These are phyloP conservation scores for Ephemerocybe angulata DNA, from an alignment of 768 basidiomycete genomes.

Conservation along the genomic window DNA sequence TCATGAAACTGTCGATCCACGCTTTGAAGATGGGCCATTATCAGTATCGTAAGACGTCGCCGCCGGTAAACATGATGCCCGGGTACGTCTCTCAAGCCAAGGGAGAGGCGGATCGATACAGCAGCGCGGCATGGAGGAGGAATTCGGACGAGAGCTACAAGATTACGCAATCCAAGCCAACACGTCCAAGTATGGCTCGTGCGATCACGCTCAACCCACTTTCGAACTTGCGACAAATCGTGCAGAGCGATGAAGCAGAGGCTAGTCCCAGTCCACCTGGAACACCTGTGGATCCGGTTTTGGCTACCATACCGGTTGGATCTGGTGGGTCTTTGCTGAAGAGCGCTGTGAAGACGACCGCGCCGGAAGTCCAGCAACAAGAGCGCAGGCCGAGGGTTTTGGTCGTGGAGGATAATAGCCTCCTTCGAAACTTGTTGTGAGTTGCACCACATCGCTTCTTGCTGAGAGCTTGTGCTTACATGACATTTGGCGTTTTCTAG, in stretches of 20 bases:
- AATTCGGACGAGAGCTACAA: constrained; percentile 46
- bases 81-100: not conserved
- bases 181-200: constrained; percentile 51
- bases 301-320: constrained; percentile 51
- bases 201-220: constrained; percentile 46
- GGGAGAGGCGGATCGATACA: constrained; percentile 22
- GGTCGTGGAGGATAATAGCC: constrained; percentile 87
- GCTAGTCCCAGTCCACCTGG: not conserved
- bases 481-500: constrained; percentile 17
- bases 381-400: constrained; percentile 58
- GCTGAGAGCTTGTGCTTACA: not conserved
- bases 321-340: constrained; percentile 66
- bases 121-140: constrained; percentile 19
- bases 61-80: not conserved
- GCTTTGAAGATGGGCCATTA: constrained; percentile 44
- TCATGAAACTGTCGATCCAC: constrained; percentile 62
- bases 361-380: constrained; percentile 35
- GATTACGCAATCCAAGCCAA: constrained; percentile 7
- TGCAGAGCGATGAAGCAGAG: not conserved
- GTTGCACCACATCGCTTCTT: constrained; percentile 25
- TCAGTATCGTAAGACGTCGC: not conserved
- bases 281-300: constrained; percentile 23
- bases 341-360: constrained; percentile 49
- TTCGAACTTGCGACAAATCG: constrained; percentile 1
- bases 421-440: constrained; percentile 79